Evolutionary conservation across 768 basidiomycete species (phyloP), one percentile per base, ranked within the genome.

Genomic region (Paxillus ammoniavirescens): DNA sequence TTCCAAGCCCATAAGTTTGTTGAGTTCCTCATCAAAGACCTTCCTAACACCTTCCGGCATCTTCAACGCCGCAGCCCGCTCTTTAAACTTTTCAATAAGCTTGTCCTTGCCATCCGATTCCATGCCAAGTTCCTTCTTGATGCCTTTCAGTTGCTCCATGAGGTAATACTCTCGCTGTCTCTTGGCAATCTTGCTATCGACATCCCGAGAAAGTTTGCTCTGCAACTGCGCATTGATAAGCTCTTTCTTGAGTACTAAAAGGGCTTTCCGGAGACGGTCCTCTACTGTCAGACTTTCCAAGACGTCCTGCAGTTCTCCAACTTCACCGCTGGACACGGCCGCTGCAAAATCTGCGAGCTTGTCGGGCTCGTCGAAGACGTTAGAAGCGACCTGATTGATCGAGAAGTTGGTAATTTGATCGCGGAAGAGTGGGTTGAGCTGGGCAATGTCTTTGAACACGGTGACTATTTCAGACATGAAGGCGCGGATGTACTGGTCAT

Each of bases 391-490:
- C 67, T 96, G 93, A 67, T 89, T 89, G 71, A 96, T 93, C 14
- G 90, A 90, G 71, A 97, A 97, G 68, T 93, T 93, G 57, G 94
- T 93, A 61, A 98, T 96, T 67, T 98, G 95, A 75, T 98, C 96
- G 41, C 95, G 89, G 86, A 98, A 98, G 59, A 98, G 84, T 2
- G 94, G 94, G 71, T 97, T 96, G 41, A 98, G 81, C 68, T 95
- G 92, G 0, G 95, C 95, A 55, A 98, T 97, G 66, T 98, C 95
- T 77, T 98, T 98, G 83, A 98, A 98, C 37, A 95, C 93, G 42
- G 90, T 88, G 59, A 98, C 89, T 55, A 98, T 93, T 72, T 98
- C 96, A 41, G 88, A 87, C 84, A 93, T 95, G 72, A 97, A 91
- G 4, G 96, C 96, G 26, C 93, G 89, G 61, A 96, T 87, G 69